A percentile compares a stretch with the other conserved stretches of the same genome.
Evolutionary conservation across 257 asterid species (phyloP).

Genomic region (Fraxinus pennsylvanica): DNA sequence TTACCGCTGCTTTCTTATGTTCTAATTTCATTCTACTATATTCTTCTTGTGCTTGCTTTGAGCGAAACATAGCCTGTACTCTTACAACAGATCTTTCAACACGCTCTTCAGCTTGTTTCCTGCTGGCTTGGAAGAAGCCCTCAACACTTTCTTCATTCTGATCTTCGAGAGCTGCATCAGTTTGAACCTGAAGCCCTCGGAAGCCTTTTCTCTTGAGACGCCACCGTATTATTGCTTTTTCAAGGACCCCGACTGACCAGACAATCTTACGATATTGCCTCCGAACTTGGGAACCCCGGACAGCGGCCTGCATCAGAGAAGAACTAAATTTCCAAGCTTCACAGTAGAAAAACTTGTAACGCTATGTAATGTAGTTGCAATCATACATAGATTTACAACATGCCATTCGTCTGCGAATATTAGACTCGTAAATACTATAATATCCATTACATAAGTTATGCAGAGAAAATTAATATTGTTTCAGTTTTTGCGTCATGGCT

Average conservation of each 20-base stretch:
- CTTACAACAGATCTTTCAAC: constrained; percentile 86
- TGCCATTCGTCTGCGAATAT: not conserved
- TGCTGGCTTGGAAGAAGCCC: constrained; percentile 82
- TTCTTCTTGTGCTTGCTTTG: constrained; percentile 86
- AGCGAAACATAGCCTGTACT: constrained; percentile 96
- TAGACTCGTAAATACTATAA: not conserved
- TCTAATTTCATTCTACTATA: constrained; percentile 87
- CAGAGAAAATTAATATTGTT: not conserved
- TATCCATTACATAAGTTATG: not conserved
- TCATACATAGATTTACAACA: not conserved
- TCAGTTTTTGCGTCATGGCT: not conserved
- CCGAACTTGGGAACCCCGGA: constrained; percentile 83
- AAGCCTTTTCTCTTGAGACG: constrained; percentile 90
- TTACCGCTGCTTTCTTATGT: constrained; percentile 62
- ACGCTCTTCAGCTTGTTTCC: constrained; percentile 97
- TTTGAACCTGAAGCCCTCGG: constrained; percentile 76
- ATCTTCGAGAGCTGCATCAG: constrained; percentile 31
- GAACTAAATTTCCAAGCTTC: constrained; percentile 15
- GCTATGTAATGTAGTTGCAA: not conserved
- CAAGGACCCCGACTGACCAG: constrained; percentile 95
- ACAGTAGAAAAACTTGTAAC: not conserved
- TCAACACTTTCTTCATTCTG: constrained; percentile 56
- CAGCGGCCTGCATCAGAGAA: constrained; percentile 51
- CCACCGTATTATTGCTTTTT: constrained; percentile 92
- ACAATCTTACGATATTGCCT: constrained; percentile 70